Base-by-base conservation (phyloP, 208 protist species). In the Trypanosoma vivax region DNA sequence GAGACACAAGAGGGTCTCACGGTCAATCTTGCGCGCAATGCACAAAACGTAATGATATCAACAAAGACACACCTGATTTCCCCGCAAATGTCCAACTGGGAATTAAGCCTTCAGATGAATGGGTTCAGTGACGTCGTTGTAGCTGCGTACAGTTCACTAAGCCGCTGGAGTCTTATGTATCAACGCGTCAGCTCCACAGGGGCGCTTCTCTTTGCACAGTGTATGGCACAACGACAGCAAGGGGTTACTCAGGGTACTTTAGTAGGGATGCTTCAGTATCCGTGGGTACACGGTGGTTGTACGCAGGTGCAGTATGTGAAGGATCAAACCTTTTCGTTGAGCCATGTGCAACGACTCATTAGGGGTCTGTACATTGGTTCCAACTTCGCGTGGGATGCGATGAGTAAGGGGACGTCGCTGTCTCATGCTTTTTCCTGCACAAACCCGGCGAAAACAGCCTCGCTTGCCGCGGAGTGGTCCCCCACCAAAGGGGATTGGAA, bases 91-190 rank as follows among this genome's bases (percentile, higher is more conserved):
- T 90, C 84, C 24, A 60, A 87, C 57, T 95, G 84, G 83, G 88
- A 95, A 64, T 25, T 95, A 6, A 82, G 71, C 34, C 52, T 92
- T 34, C 88, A 95, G 68, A 89, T 91, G 84, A 88, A 91, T 61
- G 84, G 84, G 31, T 95, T 91, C 73, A 76, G 63, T 29, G 88
- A 95, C 53, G 56, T 92, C 42, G 50, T 90, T 16, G 72, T 69
- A 5, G 88, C 83, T 35, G 76, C 77, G 14, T 95, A 83, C 69
- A 92, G 70, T 65, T 92, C 88, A 37, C 46, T 90, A 42, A 91
- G 84, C 64, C 78, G 82, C 41, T 92, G 81, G 64, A 70, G 79
- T 61, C 76, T 95, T 28, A 87, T 88, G 73, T 92, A 95, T 61
- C 88, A 95, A 69, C 81, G 79, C 59, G 60, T 80, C 28, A 60